Percentiles rank a stretch among this genome's conserved stretches.
Evolutionary conservation across 192 early-diverging fungal species (phyloP).

Genomic region (Coemansia asiatica): DNA sequence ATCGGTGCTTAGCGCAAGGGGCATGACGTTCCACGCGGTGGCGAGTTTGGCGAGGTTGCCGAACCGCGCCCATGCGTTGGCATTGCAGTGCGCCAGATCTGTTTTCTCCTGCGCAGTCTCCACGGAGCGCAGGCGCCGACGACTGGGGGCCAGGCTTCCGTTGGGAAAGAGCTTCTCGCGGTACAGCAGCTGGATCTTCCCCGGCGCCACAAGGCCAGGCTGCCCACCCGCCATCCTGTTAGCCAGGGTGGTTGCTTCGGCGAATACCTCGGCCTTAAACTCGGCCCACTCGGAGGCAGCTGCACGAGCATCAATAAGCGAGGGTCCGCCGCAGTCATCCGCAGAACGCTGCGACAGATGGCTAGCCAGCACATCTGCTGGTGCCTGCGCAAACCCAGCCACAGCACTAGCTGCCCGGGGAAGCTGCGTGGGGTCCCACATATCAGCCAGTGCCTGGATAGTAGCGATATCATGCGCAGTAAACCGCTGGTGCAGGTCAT

Average conservation of each 20-base stretch:
- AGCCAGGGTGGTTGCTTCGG: background rate
- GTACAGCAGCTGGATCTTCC: constrained; percentile 34
- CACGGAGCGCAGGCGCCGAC: constrained; percentile 35
- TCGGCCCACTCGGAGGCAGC: constrained; percentile 25
- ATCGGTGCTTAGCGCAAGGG: constrained; percentile 36
- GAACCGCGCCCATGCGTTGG: constrained; percentile 8
- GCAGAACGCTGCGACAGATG: too few relatives aligned
- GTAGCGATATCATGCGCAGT: constrained; percentile 21
- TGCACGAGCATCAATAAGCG: constrained; percentile 16
- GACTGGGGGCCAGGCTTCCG: constrained; percentile 28
- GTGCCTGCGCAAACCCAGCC: constrained; percentile 15
- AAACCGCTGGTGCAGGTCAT: constrained; percentile 45
- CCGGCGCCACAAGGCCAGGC: constrained; percentile 10
- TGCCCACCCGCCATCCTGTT: background rate
- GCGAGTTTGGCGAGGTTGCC: constrained; percentile 32
- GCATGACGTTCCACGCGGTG: constrained; percentile 48
- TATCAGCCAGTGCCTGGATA: constrained; percentile 41
- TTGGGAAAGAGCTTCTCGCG: constrained; percentile 28
- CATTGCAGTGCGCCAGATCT: background rate
- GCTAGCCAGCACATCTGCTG: constrained; percentile 12
- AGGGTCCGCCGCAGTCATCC: too few relatives aligned
- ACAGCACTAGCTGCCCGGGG: constrained; percentile 12
- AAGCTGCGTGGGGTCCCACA: constrained; percentile 49
- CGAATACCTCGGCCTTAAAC: constrained; percentile 29
- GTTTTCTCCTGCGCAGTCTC: constrained; percentile 10